Percentiles rank a stretch among this genome's conserved stretches.
phyloP scores from a whole-genome alignment of 148 eudicot species.

The Euryodendron excelsum region DNA sequence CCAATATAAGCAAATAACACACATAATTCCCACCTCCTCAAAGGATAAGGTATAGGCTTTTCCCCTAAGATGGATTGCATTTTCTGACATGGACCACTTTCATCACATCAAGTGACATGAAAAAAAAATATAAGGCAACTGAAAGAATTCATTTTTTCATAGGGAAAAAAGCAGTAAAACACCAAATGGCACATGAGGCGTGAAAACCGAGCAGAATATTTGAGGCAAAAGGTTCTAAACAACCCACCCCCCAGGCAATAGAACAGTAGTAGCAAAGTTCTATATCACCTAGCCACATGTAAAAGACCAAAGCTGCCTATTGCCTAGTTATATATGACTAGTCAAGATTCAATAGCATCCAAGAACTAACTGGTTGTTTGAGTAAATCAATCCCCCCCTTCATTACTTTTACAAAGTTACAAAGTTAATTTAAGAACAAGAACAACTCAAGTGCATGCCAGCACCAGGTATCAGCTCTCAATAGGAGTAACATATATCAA shows the following conservation, averaged over 20 bases:
- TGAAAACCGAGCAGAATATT: no score
- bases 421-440: neutral
- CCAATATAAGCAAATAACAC: neutral
- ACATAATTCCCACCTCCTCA: neutral
- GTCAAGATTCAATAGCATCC: neutral
- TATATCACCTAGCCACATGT: no score
- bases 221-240: no score
- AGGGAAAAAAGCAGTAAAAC: no score
- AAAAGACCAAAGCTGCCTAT: neutral
- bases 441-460: neutral
- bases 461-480: neutral
- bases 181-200: no score
- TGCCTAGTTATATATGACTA: neutral
- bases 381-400: neutral
- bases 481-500: neutral
- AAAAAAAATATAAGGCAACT: neutral
- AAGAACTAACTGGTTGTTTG: neutral
- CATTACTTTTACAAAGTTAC: neutral
- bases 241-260: neutral
- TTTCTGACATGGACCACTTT: neutral
- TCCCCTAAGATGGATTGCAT: neutral
- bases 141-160: no score
- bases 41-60: neutral
- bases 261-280: neutral
- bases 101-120: neutral